Evolutionary conservation across 2,329 filamentous ascomycete genomes (phyloP).

Genomic region (Hymenoscyphus repandus): DNA sequence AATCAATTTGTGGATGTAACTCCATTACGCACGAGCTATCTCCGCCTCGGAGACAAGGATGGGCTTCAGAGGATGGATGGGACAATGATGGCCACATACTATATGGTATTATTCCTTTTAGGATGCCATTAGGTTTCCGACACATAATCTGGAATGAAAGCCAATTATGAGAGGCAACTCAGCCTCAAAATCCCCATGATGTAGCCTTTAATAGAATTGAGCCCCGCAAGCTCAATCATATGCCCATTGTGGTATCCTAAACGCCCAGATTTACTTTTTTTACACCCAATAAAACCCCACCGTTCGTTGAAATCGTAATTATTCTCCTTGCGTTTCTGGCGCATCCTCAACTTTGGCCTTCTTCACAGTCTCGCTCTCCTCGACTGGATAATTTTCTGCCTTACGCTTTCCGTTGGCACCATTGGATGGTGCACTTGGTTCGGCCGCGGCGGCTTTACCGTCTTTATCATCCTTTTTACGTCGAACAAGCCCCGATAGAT

Average conservation of each 20-base stretch:
- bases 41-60: no score
- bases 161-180: no score
- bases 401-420: slow-evolving; percentile 47
- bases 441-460: slow-evolving; percentile 27
- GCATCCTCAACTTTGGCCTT: slow-evolving; percentile 27
- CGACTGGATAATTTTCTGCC: slow-evolving; percentile 38
- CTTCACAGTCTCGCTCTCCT: slow-evolving; percentile 27
- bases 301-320: background rate
- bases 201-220: background rate
- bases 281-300: slow-evolving; percentile 17
- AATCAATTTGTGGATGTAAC: no score
- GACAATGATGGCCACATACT: no score
- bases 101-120: no score
- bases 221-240: background rate
- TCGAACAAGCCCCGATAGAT: slow-evolving; percentile 68
- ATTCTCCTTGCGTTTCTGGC: background rate
- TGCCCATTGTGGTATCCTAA: background rate
- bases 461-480: slow-evolving; percentile 45
- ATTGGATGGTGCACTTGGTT: slow-evolving; percentile 29
- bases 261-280: slow-evolving; percentile 4
- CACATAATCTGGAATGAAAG: no score
- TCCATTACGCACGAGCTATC: no score
- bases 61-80: no score
- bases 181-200: no score
- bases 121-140: no score